Evolutionary conservation across 2,329 filamentous ascomycete genomes (phyloP), one percentile per base, ranked within the genome.

Genomic region (Trichothecium roseum): DNA sequence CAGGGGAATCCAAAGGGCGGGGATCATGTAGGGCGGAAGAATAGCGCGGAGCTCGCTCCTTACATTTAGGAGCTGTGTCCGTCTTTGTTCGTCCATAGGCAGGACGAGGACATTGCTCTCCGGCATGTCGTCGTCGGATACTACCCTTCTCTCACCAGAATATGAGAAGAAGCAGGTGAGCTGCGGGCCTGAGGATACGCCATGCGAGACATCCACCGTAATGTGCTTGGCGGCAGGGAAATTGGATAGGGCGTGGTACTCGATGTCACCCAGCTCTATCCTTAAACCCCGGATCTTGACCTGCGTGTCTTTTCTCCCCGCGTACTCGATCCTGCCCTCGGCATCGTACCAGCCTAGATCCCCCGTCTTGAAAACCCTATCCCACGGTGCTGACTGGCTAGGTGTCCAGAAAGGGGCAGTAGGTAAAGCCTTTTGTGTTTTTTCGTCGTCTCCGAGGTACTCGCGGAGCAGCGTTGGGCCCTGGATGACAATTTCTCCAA

Each of bases 211-310:
- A 13, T 38, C 38, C 3, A 32, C 40, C 5, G 31, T 38, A 16
- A 37, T 30, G 7, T 32, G 15, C 10, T 30, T 20, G 1, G 29
- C 36, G 16, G 27, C n/a, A 8, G 34, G 28, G 15, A 37, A 16
- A 17, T n/a, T 14, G 15, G 14, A 7, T 16, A 29, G 22, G 5
- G 30, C 32, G 9, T 34, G 31, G 26, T 39, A 12, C 34, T 42
- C 40, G 15, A 42, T 29, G 22, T 42, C 40, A n/a, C 26, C 39
- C 10, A 66, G 53, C 50, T 66, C 74, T 38, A 69, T 54, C 36
- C 68, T 48, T 37, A 63, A 72, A 30, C 74, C 74, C 20, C 62
- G 59, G 10, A 74, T 48, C 45, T 74, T 74, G 30, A 74, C 59
- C 47, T 74, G 69, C 1, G 57, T 59, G 43, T 74, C 44, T 28